phyloP scores from a whole-genome alignment of 140 eudicot genomes.

The Stevia rebaudiana region DNA sequence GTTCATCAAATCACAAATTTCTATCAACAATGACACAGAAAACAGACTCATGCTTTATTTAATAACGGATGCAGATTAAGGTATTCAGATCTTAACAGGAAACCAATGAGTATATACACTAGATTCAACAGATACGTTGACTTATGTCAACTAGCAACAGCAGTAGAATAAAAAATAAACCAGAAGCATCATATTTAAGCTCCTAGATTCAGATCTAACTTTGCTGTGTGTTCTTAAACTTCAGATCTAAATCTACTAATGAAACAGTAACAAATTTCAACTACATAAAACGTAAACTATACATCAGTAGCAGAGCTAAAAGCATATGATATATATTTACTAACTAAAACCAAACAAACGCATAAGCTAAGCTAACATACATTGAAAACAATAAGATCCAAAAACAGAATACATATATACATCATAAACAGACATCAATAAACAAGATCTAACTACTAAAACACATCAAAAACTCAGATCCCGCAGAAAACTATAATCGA shows the following conservation, averaged over 20 bases:
- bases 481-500: not conserved
- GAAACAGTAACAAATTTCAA: not conserved
- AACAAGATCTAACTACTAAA: not conserved
- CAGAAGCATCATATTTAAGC: not conserved
- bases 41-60: not conserved
- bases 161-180: no score
- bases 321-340: not conserved
- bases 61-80: not conserved
- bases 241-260: not conserved
- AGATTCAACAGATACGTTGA: not conserved
- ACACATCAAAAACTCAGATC: conserved; percentile 7
- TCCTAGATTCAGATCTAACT: conserved; percentile 12
- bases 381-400: not conserved
- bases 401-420: not conserved
- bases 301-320: not conserved
- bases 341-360: not conserved
- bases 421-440: not conserved
- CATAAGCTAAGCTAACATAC: not conserved
- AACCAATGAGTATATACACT: not conserved
- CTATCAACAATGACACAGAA: not conserved
- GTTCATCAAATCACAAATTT: not conserved
- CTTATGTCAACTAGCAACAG: not conserved
- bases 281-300: not conserved
- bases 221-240: not conserved
- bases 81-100: not conserved